Percentiles rank a stretch among this genome's conserved stretches.
Conservation (phyloP, 108 stramenopile species). For the Heterococcus sp. region DNA sequence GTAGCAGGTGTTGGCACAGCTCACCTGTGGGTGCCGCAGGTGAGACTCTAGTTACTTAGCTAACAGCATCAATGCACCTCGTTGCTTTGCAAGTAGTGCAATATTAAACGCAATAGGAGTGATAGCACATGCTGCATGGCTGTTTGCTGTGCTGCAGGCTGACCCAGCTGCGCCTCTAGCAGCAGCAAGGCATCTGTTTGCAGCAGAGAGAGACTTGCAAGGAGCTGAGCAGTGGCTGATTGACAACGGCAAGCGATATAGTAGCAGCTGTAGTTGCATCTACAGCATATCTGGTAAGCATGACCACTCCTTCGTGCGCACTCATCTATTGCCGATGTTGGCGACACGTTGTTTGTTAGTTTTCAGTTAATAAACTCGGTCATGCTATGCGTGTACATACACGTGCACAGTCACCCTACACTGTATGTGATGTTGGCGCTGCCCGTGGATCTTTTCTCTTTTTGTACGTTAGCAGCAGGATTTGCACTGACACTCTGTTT, state of each 20-base stretch:
- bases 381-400: no score
- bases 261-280: neutral
- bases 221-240: neutral
- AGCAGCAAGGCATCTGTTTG: neutral
- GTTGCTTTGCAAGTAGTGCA: neutral
- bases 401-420: no score
- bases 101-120: neutral
- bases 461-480: neutral
- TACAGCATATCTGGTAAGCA: neutral
- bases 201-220: neutral
- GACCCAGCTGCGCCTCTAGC: neutral
- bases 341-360: no score
- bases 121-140: neutral
- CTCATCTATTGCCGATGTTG: no score
- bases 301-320: neutral
- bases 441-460: no score
- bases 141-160: neutral
- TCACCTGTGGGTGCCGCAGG: neutral
- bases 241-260: neutral
- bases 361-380: no score
- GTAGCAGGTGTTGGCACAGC: neutral
- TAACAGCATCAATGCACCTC: no score
- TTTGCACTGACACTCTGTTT: neutral
- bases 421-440: no score
- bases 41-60: neutral